A percentile compares a stretch with the other conserved stretches of the same genome.
Conservation (phyloP, 2,329 filamentous ascomycete species). For the Calonectria fujianensis region DNA sequence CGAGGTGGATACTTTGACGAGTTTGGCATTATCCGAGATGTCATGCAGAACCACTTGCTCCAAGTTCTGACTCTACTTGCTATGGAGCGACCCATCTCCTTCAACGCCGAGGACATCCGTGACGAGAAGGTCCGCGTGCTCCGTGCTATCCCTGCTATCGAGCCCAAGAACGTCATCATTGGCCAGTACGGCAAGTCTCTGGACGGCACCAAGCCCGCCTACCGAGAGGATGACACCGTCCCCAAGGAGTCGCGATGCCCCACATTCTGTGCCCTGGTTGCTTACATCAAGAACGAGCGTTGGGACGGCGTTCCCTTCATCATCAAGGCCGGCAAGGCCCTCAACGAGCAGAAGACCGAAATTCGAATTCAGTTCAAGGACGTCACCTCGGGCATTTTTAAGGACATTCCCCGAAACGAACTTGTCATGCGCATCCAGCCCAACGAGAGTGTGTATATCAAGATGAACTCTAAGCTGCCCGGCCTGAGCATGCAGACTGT, state of each 20-base stretch:
- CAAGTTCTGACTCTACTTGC: conserved; percentile 96
- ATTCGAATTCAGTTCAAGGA: conserved; percentile 99
- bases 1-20: conserved; percentile 99
- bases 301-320: conserved; percentile 99
- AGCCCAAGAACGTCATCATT: conserved; percentile 99
- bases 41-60: conserved; percentile 99
- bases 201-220: conserved; percentile 96
- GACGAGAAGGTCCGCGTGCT: conserved; percentile 99
- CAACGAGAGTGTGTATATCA: conserved; percentile 99
- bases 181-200: conserved; percentile 98
- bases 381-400: conserved; percentile 99
- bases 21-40: conserved; percentile 99
- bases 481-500: conserved; percentile 99
- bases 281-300: conserved; percentile 99
- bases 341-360: conserved; percentile 99
- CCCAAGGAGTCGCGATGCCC: conserved; percentile 98
- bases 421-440: conserved; percentile 99
- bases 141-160: conserved; percentile 92
- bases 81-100: conserved; percentile 99
- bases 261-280: conserved; percentile 97
- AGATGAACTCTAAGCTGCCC: conserved; percentile 99
- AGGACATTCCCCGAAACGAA: conserved; percentile 99
- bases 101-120: conserved; percentile 97
- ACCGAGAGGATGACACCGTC: conserved; percentile 99
- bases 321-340: conserved; percentile 97